Evolutionary conservation across 1,284 basidiomycete genomes (phyloP).

Genomic region (Meira miltonrushii): DNA sequence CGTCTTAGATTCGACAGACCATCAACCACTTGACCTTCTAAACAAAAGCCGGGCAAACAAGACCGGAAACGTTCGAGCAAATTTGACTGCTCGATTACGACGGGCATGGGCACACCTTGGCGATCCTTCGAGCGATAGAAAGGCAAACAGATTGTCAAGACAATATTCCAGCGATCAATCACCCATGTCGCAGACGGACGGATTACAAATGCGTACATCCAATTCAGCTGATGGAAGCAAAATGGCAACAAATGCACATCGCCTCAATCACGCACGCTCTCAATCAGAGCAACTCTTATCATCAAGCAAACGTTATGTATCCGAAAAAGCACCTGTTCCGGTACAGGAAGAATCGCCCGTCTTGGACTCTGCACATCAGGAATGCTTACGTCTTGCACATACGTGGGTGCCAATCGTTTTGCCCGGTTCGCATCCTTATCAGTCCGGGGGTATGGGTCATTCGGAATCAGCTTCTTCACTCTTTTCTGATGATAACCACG

Average conservation of each 20-base stretch:
- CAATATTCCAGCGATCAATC: neutral
- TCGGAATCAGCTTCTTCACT: conserved; percentile 22
- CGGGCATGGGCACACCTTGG: conserved; percentile 22
- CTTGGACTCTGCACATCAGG: neutral
- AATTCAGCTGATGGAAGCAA: too few relatives aligned
- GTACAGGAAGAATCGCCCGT: neutral
- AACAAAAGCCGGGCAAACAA: conserved; percentile 5
- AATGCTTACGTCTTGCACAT: conserved; percentile 16
- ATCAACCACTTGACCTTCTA: conserved; percentile 22
- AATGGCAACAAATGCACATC: too few relatives aligned
- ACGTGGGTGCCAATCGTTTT: conserved; percentile 27
- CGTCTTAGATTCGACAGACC: conserved; percentile 21
- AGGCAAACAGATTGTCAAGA: conserved; percentile 5
- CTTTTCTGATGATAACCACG: conserved; percentile 23
- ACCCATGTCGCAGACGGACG: neutral
- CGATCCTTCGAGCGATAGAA: conserved; percentile 12
- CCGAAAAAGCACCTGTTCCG: neutral
- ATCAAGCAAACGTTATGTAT: too few relatives aligned
- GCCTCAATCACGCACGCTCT: too few relatives aligned
- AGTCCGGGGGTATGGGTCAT: conserved; percentile 6
- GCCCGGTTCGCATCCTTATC: conserved; percentile 5
- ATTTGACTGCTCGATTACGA: conserved; percentile 23
- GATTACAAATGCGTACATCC: too few relatives aligned
- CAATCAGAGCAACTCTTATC: too few relatives aligned
- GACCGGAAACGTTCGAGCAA: conserved; percentile 7